Base-by-base conservation (phyloP, 371 early-diverging fungal species). In the Apophysomyces variabilis region DNA sequence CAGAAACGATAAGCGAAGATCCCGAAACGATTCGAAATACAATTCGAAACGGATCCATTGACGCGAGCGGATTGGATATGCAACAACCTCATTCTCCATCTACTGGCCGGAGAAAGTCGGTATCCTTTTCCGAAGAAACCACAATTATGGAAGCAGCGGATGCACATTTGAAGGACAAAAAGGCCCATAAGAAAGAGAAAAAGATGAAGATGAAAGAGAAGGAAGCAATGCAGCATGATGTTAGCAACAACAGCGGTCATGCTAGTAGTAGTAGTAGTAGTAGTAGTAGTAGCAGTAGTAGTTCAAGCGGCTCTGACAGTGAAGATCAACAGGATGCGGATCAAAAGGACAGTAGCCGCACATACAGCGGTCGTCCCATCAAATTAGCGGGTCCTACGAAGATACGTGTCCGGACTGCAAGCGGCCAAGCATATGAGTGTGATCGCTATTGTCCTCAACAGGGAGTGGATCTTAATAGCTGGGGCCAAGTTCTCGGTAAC, bases 401-500 rank as follows among this genome's bases (percentile, higher is more conserved):
- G 58, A 73, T 85, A 14, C 71, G 72, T 57, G 79, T 85, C 13
- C 72, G 69, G 16, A 70, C 82, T 32, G 61, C 74, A 1, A 72
- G 68, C 46, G 81, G 83, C 36, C 70, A 71, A 26, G 72, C 75
- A 18, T 85, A 76, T 56, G 85, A 85, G 62, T 76, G 74, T 12
- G 83, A 85, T 66, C 74, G 85, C 36, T 85, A 69, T 63, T 85
- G 85, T 56, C 85, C 85, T 26, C 85, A 85, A 21, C 16, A 50
- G 57, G 59, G 71, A 12, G 74, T 78, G n/a, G 85, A 85, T 70
- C 74, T 85, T 57, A 68, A 73, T 18, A 69, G 79, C 16, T 69
- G 80, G 78, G 78, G 79, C 9, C 73, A 70, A 12, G 76, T 82
- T 26, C 65, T 79, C 14, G 85, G 85, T 5, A 69, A 72, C 21